These are phyloP conservation scores for Irineochytrium annulatum DNA, from an alignment of 192 early-diverging fungal genomes.

Conservation along the genomic window DNA sequence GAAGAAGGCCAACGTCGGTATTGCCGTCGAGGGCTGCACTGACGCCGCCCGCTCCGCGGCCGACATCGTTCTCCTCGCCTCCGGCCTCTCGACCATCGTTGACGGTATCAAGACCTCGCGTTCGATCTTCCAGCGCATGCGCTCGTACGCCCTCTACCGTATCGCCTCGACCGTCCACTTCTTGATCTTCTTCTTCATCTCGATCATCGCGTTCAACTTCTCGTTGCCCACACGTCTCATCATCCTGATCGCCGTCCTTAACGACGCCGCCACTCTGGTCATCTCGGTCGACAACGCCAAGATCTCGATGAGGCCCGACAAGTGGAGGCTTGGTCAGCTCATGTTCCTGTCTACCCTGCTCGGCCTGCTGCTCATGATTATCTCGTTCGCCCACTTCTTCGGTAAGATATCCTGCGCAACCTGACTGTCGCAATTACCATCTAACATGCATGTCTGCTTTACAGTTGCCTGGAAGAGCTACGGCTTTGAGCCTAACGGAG, in stretches of 20 bases:
- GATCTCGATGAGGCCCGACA: conserved; percentile 85
- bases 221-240: conserved; percentile 72
- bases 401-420: too few relatives aligned
- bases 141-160: conserved; percentile 73
- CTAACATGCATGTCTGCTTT: too few relatives aligned
- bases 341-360: conserved; percentile 76
- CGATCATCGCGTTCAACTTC: conserved; percentile 79
- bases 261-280: conserved; percentile 79
- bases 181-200: conserved; percentile 92
- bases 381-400: conserved; percentile 84
- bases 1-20: conserved; percentile 97
- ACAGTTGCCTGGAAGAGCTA: too few relatives aligned
- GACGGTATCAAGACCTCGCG: conserved; percentile 86
- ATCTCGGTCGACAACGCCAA: conserved; percentile 91
- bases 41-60: conserved; percentile 93
- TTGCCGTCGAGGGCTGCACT: conserved; percentile 93
- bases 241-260: conserved; percentile 86
- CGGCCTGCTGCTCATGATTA: conserved; percentile 64
- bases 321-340: conserved; percentile 93
- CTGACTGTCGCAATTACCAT: too few relatives aligned
- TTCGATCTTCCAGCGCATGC: conserved; percentile 94
- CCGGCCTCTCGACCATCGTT: conserved; percentile 87
- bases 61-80: conserved; percentile 89
- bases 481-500: too few relatives aligned
- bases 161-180: conserved; percentile 95